These are phyloP conservation scores for Artemisia annua DNA, from an alignment of 129 eudicot species.

Conservation along the genomic window DNA sequence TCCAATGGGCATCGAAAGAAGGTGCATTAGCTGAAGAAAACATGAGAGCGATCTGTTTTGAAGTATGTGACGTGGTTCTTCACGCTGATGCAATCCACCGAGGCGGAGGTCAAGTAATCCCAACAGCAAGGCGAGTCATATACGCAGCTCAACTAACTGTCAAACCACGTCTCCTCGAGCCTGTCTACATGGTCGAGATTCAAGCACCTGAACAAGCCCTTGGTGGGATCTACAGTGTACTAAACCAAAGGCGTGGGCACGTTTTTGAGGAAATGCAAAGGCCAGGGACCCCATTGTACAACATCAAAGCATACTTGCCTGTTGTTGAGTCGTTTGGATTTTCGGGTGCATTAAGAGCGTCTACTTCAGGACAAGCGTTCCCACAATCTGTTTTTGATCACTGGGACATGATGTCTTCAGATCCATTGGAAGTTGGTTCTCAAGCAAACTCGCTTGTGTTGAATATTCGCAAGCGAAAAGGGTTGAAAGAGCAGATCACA, in stretches of 20 bases:
- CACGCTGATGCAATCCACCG: slow-evolving; percentile 44
- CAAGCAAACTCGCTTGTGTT: slow-evolving; percentile 42
- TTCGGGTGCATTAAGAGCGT: slow-evolving; percentile 14
- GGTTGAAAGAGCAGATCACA: slow-evolving; percentile 68
- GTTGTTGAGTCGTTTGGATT: slow-evolving; percentile 31
- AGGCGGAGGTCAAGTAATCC: slow-evolving; percentile 40
- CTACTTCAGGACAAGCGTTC: slow-evolving; percentile 41
- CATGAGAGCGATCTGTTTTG: slow-evolving; percentile 42
- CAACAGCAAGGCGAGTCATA: slow-evolving; percentile 37
- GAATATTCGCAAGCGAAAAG: slow-evolving; percentile 64
- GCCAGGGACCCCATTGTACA: no score
- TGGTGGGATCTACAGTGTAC: neutral
- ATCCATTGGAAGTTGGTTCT: slow-evolving; percentile 61
- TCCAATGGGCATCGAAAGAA: no score
- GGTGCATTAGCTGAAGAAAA: slow-evolving; percentile 35
- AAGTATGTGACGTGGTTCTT: slow-evolving; percentile 41
- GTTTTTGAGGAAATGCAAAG: slow-evolving; percentile 21
- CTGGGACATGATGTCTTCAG: slow-evolving; percentile 76
- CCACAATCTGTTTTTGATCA: slow-evolving; percentile 53
- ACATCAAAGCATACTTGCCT: slow-evolving; percentile 25
- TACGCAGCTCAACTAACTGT: slow-evolving; percentile 39
- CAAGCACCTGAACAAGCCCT: slow-evolving; percentile 46
- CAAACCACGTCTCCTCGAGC: slow-evolving; percentile 20
- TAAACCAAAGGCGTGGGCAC: slow-evolving; percentile 36
- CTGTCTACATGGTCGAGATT: slow-evolving; percentile 42